Evolutionary conservation across 1,284 basidiomycete genomes (phyloP), one percentile per base, ranked within the genome.

Genomic region (Vanrija sp.): DNA sequence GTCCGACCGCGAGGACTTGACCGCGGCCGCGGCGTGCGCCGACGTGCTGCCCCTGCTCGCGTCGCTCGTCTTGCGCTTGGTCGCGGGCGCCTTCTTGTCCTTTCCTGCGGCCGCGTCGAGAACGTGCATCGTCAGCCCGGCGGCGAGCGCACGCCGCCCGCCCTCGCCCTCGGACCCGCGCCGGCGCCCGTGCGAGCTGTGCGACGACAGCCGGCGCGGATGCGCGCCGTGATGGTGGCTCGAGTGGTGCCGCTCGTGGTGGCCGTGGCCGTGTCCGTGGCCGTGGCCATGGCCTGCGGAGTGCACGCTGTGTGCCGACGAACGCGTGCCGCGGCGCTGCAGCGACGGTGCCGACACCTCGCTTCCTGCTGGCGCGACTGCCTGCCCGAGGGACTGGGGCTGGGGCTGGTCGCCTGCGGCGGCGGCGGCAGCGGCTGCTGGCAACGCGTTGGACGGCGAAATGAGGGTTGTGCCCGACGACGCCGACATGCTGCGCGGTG

Each of bases 381-480:
- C 34, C 34, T 34, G 34, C 12, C 34, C 34, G 9, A 34, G 5
- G 4, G 34, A 34, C 34, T 34, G 34, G 6, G 3, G 28, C 28
- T 29, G 8, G 7, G 34, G 9, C 6, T 34, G 6, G 6, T 15
- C 40, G 43, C 45, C 48, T 43, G 49, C 23, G 44, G 28, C 43
- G 21, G 54, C 29, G 38, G 39, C 43, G n/a, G 48, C 47, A 21
- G 39, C 26, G n/a, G 44, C 28, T 28, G 28, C 28, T 10, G 28
- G 28, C 28, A 28, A 7, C 19, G 64, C 52, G 23, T 59, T 55
- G 34, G 62, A 46, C 25, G 71, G 71, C 14, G 72, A 74, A 46
- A 69, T 72, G 49, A 72, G 65, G 12, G 72, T 73, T 6, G 66
- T 68, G 15, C 57, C 66, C 28, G 69, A 72, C 12, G 71, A 68